Evolutionary conservation across 176 grass and related monocot species (phyloP).

Genomic region (Oryza australiensis): DNA sequence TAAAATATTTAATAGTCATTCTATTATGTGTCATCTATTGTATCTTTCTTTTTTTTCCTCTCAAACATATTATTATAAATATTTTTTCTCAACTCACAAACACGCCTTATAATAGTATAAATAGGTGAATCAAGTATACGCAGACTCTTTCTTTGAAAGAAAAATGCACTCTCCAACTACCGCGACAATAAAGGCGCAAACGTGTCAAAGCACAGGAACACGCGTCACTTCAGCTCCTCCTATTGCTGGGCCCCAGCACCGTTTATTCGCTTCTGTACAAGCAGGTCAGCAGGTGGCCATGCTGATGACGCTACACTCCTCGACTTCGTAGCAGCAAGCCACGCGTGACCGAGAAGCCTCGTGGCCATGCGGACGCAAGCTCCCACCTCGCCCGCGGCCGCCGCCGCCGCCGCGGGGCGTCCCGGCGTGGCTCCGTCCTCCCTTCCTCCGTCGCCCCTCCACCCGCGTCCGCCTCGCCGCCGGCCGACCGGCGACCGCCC

Average conservation of each 20-base stretch:
- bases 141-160: no score
- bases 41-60: no score
- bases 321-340: not conserved
- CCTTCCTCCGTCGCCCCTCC: not conserved
- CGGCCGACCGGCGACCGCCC: not conserved
- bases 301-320: not conserved
- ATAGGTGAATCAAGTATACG: no score
- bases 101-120: no score
- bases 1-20: no score
- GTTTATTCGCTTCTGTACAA: not conserved
- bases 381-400: constrained; percentile 1
- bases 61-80: no score
- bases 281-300: not conserved
- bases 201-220: not conserved
- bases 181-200: not conserved
- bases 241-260: not conserved
- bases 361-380: constrained; percentile 33
- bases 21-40: no score
- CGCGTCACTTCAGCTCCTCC: not conserved
- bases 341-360: constrained; percentile 21
- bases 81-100: no score
- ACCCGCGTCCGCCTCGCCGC: not conserved
- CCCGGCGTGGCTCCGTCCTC: not conserved
- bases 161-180: no score
- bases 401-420: no score